These are phyloP conservation scores for Phialophora tarda DNA, from an alignment of 2,329 filamentous ascomycete genomes.

Conservation along the genomic window DNA sequence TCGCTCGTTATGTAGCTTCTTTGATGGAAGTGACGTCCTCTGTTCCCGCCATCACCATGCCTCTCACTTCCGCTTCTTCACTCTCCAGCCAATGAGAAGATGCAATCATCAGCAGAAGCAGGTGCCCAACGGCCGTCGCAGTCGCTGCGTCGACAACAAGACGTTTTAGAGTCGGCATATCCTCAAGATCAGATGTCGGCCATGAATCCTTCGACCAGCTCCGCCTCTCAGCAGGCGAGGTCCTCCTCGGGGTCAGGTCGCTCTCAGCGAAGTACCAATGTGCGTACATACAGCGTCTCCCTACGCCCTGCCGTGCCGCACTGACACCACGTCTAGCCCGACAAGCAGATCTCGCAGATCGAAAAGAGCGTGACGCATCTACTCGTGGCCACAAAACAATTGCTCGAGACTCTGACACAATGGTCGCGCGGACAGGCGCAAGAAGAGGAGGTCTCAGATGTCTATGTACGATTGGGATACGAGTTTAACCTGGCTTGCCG, in stretches of 20 bases:
- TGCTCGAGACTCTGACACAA: constrained; percentile 94
- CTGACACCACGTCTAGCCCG: constrained; percentile 55
- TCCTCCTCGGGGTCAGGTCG: constrained; percentile 34
- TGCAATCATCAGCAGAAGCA: constrained; percentile 23
- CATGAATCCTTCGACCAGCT: constrained; percentile 25
- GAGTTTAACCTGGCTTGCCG: constrained; percentile 99
- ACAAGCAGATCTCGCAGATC: constrained; percentile 88
- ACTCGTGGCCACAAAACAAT: constrained; percentile 94
- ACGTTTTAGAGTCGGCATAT: constrained; percentile 22
- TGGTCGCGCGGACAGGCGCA: constrained; percentile 94
- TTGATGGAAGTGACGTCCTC: constrained; percentile 6
- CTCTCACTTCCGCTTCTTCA: constrained; percentile 3
- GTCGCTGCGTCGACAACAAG: constrained; percentile 29
- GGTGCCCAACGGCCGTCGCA: constrained; percentile 28
- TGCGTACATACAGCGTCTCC: constrained; percentile 50
- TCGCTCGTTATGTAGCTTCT: constrained; percentile 10
- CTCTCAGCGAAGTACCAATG: constrained; percentile 43
- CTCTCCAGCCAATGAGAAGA: constrained; percentile 23
- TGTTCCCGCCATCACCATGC: constrained; percentile 15
- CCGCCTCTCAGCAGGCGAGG: constrained; percentile 26
- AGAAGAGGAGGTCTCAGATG: constrained; percentile 94
- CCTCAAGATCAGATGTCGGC: constrained; percentile 20
- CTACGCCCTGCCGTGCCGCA: constrained; percentile 33
- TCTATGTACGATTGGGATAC: constrained; percentile 95
- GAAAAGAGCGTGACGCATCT: constrained; percentile 99